Conservation (phyloP, 116 monocot genomes). For the Zostera marina region DNA sequence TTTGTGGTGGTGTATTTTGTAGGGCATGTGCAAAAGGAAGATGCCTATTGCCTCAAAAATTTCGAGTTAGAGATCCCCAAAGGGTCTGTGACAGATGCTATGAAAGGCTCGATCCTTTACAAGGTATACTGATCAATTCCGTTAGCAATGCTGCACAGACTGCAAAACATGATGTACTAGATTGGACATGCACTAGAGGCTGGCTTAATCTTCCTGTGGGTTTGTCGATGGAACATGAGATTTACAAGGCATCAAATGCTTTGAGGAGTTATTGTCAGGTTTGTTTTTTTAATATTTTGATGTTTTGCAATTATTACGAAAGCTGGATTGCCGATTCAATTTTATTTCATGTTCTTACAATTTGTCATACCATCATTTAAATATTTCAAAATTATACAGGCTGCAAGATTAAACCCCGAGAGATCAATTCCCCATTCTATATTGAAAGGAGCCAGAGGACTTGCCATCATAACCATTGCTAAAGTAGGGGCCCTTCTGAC, state of each 20-base stretch:
- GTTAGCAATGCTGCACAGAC: constrained; percentile 67
- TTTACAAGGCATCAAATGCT: constrained; percentile 82
- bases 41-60: constrained; percentile 72
- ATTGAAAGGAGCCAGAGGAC: constrained; percentile 67
- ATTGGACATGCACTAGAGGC: constrained; percentile 83
- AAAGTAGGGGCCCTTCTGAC: constrained; percentile 79
- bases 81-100: constrained; percentile 89
- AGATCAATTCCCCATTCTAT: constrained; percentile 68
- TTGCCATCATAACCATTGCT: constrained; percentile 82
- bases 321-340: not conserved
- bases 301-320: not conserved
- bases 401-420: constrained; percentile 68
- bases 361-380: not conserved
- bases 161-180: constrained; percentile 90
- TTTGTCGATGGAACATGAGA: constrained; percentile 88
- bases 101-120: constrained; percentile 80
- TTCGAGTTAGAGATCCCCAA: constrained; percentile 64
- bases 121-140: constrained; percentile 45
- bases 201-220: constrained; percentile 93
- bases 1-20: constrained; percentile 90
- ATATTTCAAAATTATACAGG: constrained; percentile 21
- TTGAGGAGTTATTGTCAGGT: constrained; percentile 76
- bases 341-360: not conserved
- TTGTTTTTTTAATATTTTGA: not conserved
- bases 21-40: constrained; percentile 64